These are phyloP conservation scores for Abrus precatorius DNA, from an alignment of 306 rosid genomes.

Conservation along the genomic window DNA sequence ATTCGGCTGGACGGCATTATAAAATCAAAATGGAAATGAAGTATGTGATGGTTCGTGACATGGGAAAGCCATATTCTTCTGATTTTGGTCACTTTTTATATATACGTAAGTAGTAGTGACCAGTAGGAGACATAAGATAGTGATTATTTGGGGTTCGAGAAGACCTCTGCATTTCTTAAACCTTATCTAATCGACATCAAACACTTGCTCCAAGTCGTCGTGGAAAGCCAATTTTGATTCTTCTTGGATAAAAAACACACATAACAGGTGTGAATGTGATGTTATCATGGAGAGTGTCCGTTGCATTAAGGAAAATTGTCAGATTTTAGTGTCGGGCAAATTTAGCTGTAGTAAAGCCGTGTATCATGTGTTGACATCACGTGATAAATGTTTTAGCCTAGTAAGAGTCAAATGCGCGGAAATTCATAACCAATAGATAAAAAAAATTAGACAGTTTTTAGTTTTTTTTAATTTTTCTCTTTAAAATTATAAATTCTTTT, in stretches of 20 bases:
- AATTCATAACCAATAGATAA: no score
- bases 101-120: neutral
- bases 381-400: neutral
- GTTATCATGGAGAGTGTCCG: neutral
- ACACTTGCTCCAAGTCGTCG: neutral
- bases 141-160: constrained; percentile 33
- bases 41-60: constrained; percentile 1
- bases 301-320: neutral
- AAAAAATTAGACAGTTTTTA: no score
- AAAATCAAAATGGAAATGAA: constrained; percentile 4
- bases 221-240: constrained; percentile 33
- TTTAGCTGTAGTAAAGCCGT: no score
- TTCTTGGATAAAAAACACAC: neutral
- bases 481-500: no score
- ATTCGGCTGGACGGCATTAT: neutral
- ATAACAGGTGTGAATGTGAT: neutral
- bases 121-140: neutral
- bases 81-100: neutral
- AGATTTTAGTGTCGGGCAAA: neutral
- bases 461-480: no score
- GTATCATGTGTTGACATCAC: neutral
- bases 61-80: constrained; percentile 14
- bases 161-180: constrained; percentile 24
- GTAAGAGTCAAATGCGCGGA: no score
- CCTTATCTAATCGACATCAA: constrained; percentile 19